These are phyloP conservation scores for Phytophthora boehmeriae DNA, from an alignment of 352 stramenopile species.

Conservation along the genomic window DNA sequence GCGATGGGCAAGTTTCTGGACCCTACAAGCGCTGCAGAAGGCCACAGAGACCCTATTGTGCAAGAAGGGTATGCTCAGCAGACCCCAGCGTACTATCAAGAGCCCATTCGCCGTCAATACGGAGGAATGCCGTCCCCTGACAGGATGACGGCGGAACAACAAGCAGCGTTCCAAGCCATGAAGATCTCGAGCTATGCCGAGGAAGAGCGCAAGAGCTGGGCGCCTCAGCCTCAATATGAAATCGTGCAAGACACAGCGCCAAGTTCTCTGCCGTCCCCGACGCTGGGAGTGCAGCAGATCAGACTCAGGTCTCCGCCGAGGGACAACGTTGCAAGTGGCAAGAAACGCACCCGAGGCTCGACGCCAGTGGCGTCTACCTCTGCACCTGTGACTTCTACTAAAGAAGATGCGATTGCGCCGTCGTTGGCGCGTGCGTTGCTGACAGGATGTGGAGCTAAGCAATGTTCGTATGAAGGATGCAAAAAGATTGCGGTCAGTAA, in stretches of 20 bases:
- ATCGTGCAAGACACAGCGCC: conserved; percentile 4
- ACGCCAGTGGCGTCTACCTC: not conserved
- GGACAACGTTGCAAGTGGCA: conserved; percentile 22
- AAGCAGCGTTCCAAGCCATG: conserved; percentile 43
- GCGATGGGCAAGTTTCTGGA: conserved; percentile 61
- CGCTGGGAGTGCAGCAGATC: conserved; percentile 19
- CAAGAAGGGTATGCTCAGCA: conserved; percentile 13
- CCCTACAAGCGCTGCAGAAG: not conserved
- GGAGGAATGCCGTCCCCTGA: conserved; percentile 31
- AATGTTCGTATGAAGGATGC: conserved; percentile 69
- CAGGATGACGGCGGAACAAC: conserved; percentile 33
- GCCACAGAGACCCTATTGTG: not conserved
- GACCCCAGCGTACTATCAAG: conserved; percentile 16
- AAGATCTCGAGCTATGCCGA: conserved; percentile 39
- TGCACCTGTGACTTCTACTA: conserved; percentile 1
- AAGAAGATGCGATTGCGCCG: conserved; percentile 41
- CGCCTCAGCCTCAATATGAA: conserved; percentile 13
- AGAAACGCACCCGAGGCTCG: conserved; percentile 49
- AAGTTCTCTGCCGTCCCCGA: not conserved
- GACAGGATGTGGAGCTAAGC: conserved; percentile 67
- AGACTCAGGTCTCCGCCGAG: conserved; percentile 20
- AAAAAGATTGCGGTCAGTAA: conserved; percentile 81
- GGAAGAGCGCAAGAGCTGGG: conserved; percentile 27
- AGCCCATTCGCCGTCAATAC: conserved; percentile 9
- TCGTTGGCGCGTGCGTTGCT: conserved; percentile 45